A percentile compares a stretch with the other conserved stretches of the same genome.
Evolutionary conservation across 305 asterid species (phyloP).

Genomic region (Stenogyne calaminthoides): DNA sequence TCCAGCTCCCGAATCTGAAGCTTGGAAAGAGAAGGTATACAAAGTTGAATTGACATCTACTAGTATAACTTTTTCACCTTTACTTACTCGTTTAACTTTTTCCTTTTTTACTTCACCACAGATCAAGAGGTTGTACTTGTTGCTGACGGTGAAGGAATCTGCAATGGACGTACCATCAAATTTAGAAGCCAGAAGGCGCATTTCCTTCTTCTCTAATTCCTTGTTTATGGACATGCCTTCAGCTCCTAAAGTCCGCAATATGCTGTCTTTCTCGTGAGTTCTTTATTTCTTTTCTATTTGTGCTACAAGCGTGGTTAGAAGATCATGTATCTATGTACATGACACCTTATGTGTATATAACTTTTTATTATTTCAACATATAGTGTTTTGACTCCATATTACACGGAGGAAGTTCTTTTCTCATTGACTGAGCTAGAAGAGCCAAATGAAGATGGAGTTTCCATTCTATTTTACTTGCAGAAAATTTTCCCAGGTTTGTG

Average conservation of each 20-base stretch:
- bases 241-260: conserved; percentile 99
- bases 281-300: background rate
- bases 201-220: conserved; percentile 96
- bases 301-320: conserved; percentile 13
- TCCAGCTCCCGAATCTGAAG: conserved; percentile 90
- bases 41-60: conserved; percentile 19
- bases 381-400: conserved; percentile 96
- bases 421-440: conserved; percentile 89
- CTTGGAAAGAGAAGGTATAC: conserved; percentile 98
- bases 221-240: conserved; percentile 99
- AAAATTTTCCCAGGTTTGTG: conserved; percentile 93
- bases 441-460: conserved; percentile 98
- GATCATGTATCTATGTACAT: background rate
- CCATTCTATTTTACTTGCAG: conserved; percentile 95
- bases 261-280: conserved; percentile 99
- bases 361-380: conserved; percentile 17
- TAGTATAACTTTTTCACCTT: background rate
- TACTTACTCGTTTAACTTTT: conserved; percentile 23
- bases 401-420: conserved; percentile 93
- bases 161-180: conserved; percentile 99
- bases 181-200: conserved; percentile 98
- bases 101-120: conserved; percentile 40
- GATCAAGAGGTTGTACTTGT: conserved; percentile 93
- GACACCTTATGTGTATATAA: background rate
- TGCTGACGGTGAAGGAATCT: conserved; percentile 98